phyloP scores from a whole-genome alignment of 345 rosid species.

The Corchorus olitorius region DNA sequence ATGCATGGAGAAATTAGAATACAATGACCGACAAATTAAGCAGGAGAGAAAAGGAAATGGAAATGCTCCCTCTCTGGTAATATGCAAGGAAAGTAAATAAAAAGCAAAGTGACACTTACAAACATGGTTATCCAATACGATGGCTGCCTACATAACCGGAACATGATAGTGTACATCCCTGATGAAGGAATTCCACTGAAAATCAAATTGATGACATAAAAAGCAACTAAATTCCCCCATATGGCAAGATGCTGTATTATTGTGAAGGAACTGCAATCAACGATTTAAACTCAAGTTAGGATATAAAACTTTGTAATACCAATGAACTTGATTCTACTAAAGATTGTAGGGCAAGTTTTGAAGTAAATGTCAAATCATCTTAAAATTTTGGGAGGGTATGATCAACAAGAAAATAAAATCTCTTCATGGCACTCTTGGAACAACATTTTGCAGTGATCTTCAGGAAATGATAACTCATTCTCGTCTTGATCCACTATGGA shows the following conservation, averaged over 20 bases:
- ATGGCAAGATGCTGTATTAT: slow-evolving; percentile 85
- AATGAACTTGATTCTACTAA: background rate
- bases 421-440: background rate
- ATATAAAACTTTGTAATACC: background rate
- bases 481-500: too few relatives aligned
- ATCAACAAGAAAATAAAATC: background rate
- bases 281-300: slow-evolving; percentile 6
- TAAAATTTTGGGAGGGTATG: background rate
- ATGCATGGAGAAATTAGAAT: background rate
- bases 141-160: slow-evolving; percentile 81
- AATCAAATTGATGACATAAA: slow-evolving; percentile 79
- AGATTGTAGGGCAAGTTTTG: background rate
- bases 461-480: background rate
- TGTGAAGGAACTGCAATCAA: slow-evolving; percentile 80
- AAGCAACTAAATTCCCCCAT: slow-evolving; percentile 86
- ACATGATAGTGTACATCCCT: slow-evolving; percentile 96
- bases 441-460: background rate
- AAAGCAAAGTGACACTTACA: slow-evolving; percentile 49
- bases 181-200: slow-evolving; percentile 84
- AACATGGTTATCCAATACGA: slow-evolving; percentile 86
- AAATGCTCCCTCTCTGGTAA: background rate
- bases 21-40: background rate
- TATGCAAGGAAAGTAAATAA: background rate
- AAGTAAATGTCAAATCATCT: background rate
- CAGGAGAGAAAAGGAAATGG: background rate